Base-by-base conservation (phyloP, 2,329 filamentous ascomycete species). In the Cladophialophora psammophila region DNA sequence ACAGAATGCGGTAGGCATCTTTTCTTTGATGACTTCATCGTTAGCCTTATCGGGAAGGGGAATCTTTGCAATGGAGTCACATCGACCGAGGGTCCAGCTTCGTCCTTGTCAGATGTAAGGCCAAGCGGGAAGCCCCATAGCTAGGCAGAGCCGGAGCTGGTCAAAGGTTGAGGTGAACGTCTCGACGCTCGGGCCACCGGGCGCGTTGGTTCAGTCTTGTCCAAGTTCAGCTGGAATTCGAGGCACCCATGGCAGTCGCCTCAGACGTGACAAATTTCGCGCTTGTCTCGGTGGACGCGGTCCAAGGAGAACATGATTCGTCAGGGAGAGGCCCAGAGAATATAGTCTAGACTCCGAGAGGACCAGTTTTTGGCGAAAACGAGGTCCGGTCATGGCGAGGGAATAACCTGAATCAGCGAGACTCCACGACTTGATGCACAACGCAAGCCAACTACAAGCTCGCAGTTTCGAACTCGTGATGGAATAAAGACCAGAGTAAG, bases 381-480 rank as follows among this genome's bases (percentile, higher is more conserved):
- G 12, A 42, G 10, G 50, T n/a, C 32, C 18, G 18, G 35, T 34
- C 20, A 48, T 7, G 32, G 13, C 10, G 35, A 26, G 45, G n/a
- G 20, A 38, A 54, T 9, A 40, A 63, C 34, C 15, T 48, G 55
- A 54, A 52, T 40, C 65, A 48, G 60, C 18, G 38, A 52, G 38
- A 26, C n/a, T 55, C 55, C 60, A 59, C 60, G 60, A 60, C 55
- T 42, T 48, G 60, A 60, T 60, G 45, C 45, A 61, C 32, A 18
- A 56, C 40, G n/a, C 4, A 42, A n/a, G 1, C 40, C 40, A 42
- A 18, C 40, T n/a, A 42, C 40, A 42, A 6, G 18, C 42, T 48
- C 42, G n/a, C 6, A 48, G 42, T 0, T 18, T 48, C 12, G 42
- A 48, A 18, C n/a, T n/a, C 5, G 7, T 20, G n/a, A 20, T 48